Conservation (phyloP, 176 grass and related monocot genomes). For the Canna indica region DNA sequence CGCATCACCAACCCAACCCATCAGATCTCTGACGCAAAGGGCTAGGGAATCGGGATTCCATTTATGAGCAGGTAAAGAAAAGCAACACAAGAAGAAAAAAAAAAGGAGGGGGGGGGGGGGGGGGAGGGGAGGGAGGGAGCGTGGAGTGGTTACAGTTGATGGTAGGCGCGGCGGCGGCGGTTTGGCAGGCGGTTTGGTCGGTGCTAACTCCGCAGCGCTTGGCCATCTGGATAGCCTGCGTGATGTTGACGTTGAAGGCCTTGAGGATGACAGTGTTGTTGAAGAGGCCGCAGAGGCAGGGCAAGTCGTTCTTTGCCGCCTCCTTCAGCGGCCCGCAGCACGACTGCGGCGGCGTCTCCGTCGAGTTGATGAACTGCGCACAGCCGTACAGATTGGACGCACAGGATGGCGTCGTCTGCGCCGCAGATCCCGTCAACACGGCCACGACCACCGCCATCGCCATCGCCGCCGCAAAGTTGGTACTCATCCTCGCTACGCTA, state of each 20-base stretch:
- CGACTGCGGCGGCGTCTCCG: conserved; percentile 6
- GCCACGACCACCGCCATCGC: neutral
- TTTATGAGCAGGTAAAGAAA: neutral
- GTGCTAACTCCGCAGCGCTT: neutral
- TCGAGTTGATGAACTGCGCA: conserved; percentile 8
- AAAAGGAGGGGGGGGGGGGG: neutral
- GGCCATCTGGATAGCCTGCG: conserved; percentile 7
- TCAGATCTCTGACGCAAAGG: neutral
- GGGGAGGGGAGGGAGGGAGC: neutral
- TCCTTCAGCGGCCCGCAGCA: conserved; percentile 24
- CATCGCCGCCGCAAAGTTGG: neutral
- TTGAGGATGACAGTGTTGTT: conserved; percentile 8
- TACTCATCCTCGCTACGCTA: neutral
- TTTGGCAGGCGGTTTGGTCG: neutral
- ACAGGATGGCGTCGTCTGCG: conserved; percentile 2
- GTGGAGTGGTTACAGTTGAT: neutral
- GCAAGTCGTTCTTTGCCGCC: neutral
- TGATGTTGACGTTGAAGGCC: neutral
- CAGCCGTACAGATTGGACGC: conserved; percentile 15
- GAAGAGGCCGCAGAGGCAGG: conserved; percentile 19
- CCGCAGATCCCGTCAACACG: neutral
- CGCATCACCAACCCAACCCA: neutral
- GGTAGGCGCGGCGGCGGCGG: neutral
- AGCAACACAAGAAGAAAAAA: neutral
- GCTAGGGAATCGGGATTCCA: neutral